These are phyloP conservation scores for Apiotrichum porosum DNA, from an alignment of 1,284 basidiomycete species.

Conservation along the genomic window DNA sequence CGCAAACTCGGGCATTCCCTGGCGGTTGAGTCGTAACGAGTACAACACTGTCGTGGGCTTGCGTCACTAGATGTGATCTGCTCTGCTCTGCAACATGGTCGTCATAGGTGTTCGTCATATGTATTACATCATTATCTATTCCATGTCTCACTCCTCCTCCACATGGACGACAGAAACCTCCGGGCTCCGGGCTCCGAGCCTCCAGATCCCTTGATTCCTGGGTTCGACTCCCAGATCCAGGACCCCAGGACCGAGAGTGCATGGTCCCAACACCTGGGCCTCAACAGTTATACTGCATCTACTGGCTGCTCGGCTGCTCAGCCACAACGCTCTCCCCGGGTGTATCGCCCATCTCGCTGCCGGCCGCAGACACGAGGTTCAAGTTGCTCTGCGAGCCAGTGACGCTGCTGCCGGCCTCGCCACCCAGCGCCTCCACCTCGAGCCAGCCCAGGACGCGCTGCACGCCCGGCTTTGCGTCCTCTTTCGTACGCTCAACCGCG, in stretches of 20 bases:
- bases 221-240: no score
- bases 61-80: constrained; percentile 47
- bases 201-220: no score
- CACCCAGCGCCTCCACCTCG: constrained; percentile 23
- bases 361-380: no score
- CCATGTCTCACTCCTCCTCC: no score
- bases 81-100: not conserved
- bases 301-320: no score
- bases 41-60: constrained; percentile 66
- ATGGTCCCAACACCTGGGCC: no score
- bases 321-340: not conserved
- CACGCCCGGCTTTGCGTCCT: constrained; percentile 22
- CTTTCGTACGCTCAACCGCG: constrained; percentile 27
- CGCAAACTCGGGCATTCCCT: constrained; percentile 82
- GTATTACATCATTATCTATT: not conserved
- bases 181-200: no score
- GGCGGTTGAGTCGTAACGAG: constrained; percentile 74
- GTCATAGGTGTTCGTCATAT: not conserved
- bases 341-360: not conserved
- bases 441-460: constrained; percentile 34
- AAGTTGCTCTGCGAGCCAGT: no score
- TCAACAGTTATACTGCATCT: no score
- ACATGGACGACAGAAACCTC: no score
- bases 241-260: no score
- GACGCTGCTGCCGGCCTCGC: not conserved